Evolutionary conservation across 257 asterid genomes (phyloP), one percentile per base, ranked within the genome.

Genomic region (Thymus mandschuricus): DNA sequence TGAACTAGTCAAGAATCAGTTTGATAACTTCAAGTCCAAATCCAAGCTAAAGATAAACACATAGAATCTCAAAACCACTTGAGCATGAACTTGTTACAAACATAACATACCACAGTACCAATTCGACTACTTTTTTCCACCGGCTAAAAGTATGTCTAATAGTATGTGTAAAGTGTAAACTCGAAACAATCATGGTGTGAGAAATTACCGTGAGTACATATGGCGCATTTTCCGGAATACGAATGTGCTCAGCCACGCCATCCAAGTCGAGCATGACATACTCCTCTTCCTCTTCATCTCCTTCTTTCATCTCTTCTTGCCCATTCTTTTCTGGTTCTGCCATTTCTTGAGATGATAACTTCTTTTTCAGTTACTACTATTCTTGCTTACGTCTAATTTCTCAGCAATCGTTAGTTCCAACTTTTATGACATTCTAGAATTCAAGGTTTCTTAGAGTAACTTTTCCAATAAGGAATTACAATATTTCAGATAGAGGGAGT

Each of bases 161-260:
- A 21, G 21, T 51, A 66, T 27, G 27, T 15, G 3, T 12, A 21
- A 21, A 21, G 21, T 21, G 21, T 21, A 45, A 33, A 67, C 21
- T 68, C 10, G 13, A 64, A 40, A 64, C 12, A 56, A 41, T 49
- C 30, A 54, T 10, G 70, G 46, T 50, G 21, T 21, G 69, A 68
- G 30, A 54, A 48, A 75, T 31, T 84, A 92, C 98, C 48, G 96
- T 87, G 70, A 90, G 86, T 55, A 78, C 84, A 69, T 88, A 88
- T 45, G 98, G 96, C 29, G 97, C 92, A 60, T 88, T 86, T 0
- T 82, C 80, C 43, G 94, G 89, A 62, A 92, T 82, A 58, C 66
- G 62, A 74, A 87, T 66, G 64, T 81, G 86, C 15, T 69, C 72
- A 38, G 84, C 52, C 69, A 88, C 71, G 40, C 71, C 69, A 69